Conservation (phyloP, 495 filamentous ascomycete species). For the Aspergillus olivimuriae region DNA sequence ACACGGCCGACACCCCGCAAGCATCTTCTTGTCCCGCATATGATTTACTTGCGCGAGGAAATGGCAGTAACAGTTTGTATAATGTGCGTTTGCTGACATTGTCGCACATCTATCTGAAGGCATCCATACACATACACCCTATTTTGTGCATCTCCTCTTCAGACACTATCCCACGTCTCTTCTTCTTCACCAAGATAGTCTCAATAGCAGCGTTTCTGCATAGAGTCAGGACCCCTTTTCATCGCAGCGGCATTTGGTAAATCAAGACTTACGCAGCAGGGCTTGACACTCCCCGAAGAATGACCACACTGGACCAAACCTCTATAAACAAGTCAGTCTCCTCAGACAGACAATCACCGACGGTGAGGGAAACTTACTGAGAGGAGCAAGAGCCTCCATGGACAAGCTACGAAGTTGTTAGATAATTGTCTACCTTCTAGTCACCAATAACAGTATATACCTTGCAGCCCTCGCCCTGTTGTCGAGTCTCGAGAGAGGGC, state of each 20-base stretch:
- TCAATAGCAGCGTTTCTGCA: neutral
- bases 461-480: conserved; percentile 9
- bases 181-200: too few relatives aligned
- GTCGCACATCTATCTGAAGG: too few relatives aligned
- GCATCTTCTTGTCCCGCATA: too few relatives aligned
- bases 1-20: too few relatives aligned
- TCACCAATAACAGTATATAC: conserved; percentile 1
- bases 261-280: conserved; percentile 8
- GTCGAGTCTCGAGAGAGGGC: conserved; percentile 7
- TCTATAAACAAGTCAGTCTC: conserved; percentile 6
- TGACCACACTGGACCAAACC: conserved; percentile 8
- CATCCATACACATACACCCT: too few relatives aligned
- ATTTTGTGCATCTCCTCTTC: too few relatives aligned
- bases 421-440: neutral
- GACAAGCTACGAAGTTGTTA: conserved; percentile 4
- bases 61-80: too few relatives aligned
- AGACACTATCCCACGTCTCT: too few relatives aligned
- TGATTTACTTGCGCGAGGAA: too few relatives aligned
- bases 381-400: neutral
- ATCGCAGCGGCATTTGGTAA: neutral
- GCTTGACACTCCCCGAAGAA: conserved; percentile 1
- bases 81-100: too few relatives aligned
- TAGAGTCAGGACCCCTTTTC: neutral
- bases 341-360: neutral
- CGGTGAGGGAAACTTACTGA: conserved; percentile 3